These are phyloP conservation scores for Mycena rosella DNA, from an alignment of 768 basidiomycete genomes.

Conservation along the genomic window DNA sequence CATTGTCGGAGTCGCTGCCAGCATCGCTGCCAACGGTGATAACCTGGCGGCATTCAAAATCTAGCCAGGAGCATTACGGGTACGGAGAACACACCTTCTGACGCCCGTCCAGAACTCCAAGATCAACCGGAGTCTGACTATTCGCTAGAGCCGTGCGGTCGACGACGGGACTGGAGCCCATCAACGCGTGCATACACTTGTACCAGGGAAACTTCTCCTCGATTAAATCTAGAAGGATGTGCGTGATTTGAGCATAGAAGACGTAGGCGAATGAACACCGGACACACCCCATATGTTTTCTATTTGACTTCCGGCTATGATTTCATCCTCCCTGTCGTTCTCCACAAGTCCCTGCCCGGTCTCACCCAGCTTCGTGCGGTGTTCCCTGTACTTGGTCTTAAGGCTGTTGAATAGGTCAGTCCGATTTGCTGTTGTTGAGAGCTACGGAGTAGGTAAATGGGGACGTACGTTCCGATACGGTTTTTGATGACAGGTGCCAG, in stretches of 20 bases:
- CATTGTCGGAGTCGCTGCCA: too few relatives aligned
- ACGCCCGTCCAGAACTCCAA: slow-evolving; percentile 28
- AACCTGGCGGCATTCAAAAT: too few relatives aligned
- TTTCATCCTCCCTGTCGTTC: too few relatives aligned
- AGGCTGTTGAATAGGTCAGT: background rate
- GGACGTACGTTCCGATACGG: background rate
- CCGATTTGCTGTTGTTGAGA: too few relatives aligned
- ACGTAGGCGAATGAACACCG: too few relatives aligned
- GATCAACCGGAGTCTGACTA: slow-evolving; percentile 36
- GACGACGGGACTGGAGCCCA: slow-evolving; percentile 39
- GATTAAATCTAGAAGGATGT: slow-evolving; percentile 37
- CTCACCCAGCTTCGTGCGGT: too few relatives aligned
- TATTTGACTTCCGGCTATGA: background rate
- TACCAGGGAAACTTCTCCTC: slow-evolving; percentile 44
- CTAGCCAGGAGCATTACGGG: too few relatives aligned
- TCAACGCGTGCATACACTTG: slow-evolving; percentile 35
- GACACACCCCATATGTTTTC: background rate
- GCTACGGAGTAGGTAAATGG: too few relatives aligned
- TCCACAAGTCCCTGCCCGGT: too few relatives aligned
- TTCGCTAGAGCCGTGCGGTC: slow-evolving; percentile 38
- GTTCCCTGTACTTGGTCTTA: background rate
- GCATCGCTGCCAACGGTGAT: too few relatives aligned
- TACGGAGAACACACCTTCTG: background rate
- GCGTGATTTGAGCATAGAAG: too few relatives aligned
- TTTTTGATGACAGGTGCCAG: slow-evolving; percentile 4